Conservation (phyloP, 1,139 yeast genomes). For the Meyerozyma carpophila region DNA sequence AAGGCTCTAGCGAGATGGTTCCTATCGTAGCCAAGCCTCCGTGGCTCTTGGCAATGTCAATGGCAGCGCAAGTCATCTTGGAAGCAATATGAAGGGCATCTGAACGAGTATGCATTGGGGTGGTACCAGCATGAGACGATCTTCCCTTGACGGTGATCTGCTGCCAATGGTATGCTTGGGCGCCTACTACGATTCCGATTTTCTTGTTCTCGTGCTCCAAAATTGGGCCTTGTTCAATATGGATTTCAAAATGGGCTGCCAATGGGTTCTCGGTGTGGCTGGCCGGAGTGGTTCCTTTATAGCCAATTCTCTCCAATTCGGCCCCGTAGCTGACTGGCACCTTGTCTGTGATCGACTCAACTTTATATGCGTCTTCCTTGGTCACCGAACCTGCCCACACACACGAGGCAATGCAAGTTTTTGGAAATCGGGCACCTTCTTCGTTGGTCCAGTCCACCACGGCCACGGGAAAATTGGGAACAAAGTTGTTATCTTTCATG, state of each 20-base stretch:
- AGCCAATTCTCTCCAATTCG: constrained; percentile 59
- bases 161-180: constrained; percentile 64
- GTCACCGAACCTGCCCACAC: constrained; percentile 57
- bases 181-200: constrained; percentile 64
- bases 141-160: constrained; percentile 50
- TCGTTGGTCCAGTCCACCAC: constrained; percentile 71
- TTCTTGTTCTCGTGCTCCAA: constrained; percentile 50
- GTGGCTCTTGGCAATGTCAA: constrained; percentile 48
- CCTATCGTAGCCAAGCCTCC: constrained; percentile 60
- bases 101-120: constrained; percentile 58
- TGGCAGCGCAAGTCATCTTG: constrained; percentile 49
- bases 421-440: constrained; percentile 74
- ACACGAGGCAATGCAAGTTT: constrained; percentile 58
- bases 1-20: constrained; percentile 49
- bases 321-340: constrained; percentile 46
- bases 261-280: constrained; percentile 48
- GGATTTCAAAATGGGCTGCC: constrained; percentile 67
- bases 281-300: constrained; percentile 47
- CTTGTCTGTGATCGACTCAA: constrained; percentile 51
- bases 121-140: constrained; percentile 71
- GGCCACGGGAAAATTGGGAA: constrained; percentile 62
- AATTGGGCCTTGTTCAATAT: constrained; percentile 73
- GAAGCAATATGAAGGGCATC: constrained; percentile 61
- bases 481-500: constrained; percentile 49
- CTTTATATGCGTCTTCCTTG: constrained; percentile 43